Evolutionary conservation across 129 eudicot species (phyloP), one percentile per base, ranked within the genome.

Genomic region (Tagetes erecta): DNA sequence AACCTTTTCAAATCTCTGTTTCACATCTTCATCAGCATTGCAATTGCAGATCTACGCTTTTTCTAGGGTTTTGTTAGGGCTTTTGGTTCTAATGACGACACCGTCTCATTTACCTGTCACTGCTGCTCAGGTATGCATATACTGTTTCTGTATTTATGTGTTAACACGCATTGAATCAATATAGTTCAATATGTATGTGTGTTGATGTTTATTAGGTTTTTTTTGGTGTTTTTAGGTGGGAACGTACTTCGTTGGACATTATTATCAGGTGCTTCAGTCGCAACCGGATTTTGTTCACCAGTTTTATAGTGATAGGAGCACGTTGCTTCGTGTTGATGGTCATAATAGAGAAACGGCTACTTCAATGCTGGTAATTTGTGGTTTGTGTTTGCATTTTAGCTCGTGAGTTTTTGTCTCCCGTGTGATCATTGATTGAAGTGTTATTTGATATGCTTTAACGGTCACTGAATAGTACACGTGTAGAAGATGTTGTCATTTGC

Each of bases 261-360:
- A 91, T 74, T 91, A 91, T 63, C 89, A 88, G 82, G 86, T 83
- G 72, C 84, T 87, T 35, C 92, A 88, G 79, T 68, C 80, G 40
- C 89, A 84, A 58, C 97, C 91, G 2, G 97, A 88, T 31, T 74
- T 67, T 36, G 97, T 86, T 76, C 88, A 88, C 60, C 97, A 88
- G 70, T 88, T 88, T 79, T 91, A 91, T 70, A 87, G 82, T 11
- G 94, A 91, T 57, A 78, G 82, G 39, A 87, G 97, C 78, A 87
- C 91, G 3, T 86, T 91, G 87, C 86, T 87, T 70, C 94, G 97
- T 33, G 81, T 88, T 72, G 94, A 91, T 76, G 94, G 95, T 0
- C 85, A 79, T 74, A 56, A 57, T 31, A 70, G 89, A 78, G 86
- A 88, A 67, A 82, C 97, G 3, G 97, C 95, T 27, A 80, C 89